Evolutionary conservation across 2,329 filamentous ascomycete species (phyloP), one percentile per base, ranked within the genome.

Genomic region (Lachnellula cervina): DNA sequence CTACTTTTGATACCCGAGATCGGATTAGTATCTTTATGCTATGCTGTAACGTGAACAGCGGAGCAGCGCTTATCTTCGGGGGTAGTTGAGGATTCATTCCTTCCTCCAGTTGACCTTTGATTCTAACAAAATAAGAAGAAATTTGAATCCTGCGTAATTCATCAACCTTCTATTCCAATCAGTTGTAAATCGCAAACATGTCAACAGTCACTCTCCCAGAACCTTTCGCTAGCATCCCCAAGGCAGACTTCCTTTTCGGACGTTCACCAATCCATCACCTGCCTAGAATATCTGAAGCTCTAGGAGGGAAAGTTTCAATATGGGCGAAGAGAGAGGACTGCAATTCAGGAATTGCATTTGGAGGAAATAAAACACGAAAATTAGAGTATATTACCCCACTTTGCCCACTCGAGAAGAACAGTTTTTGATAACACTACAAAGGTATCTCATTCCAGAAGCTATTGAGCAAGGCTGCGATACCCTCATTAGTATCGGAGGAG

Each of bases 311-410:
- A 62, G 81, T 87, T 42, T 75, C 77, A 19, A 79, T 89, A 60
- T 89, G 83, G 67, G 86, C 86, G 52, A 89, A 89, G 71, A 80
- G 86, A 50, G 86, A 89, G 62, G 87, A 89, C 71, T 82, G 83
- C 66, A 87, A 86, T 71, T 86, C 83, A 1, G 81, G 80, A 0
- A 77, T 87, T 17, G 84, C 84, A 3, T 87, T 78, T 64, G 85
- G 85, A 38, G 85, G 84, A 52, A 88, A 88, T 74, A 88, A 88
- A 71, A 82, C 80, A 32, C 77, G 85, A 56, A 88, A 88, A 70
- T 76, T 88, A 2, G 85, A 89, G 75, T 81, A 67, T 38, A 68
- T 65, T 16, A 11, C 51, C 43, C 34, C 47, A 48, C 45, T 49
- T 34, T 34, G 19, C n/a, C 13, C 17, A 6, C 14, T 25, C 8